These are phyloP conservation scores for Arachnopeziza araneosa DNA, from an alignment of 2,329 filamentous ascomycete species.

Conservation along the genomic window DNA sequence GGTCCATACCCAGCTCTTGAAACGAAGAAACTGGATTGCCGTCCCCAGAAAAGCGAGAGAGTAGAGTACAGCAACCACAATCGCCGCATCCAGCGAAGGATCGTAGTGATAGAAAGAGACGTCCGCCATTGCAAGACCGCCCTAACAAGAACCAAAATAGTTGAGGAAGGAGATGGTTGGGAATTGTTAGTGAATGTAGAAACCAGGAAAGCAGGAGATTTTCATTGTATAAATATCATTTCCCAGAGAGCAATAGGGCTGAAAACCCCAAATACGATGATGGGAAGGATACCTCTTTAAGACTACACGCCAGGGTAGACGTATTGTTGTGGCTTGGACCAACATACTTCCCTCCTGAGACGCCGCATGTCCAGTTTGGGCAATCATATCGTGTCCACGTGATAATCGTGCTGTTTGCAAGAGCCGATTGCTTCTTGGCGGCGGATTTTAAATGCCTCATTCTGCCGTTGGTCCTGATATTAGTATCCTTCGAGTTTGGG, in stretches of 20 bases:
- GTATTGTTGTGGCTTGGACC: background rate
- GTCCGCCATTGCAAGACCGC: background rate
- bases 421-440: no score
- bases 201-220: background rate
- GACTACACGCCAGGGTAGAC: background rate
- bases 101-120: slow-evolving; percentile 20
- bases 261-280: background rate
- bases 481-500: no score
- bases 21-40: slow-evolving; percentile 30
- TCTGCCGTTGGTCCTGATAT: no score
- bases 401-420: background rate
- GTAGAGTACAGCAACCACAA: slow-evolving; percentile 28
- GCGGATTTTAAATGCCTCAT: no score
- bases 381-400: background rate
- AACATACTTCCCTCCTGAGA: background rate
- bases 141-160: background rate
- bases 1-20: slow-evolving; percentile 30
- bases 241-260: no score
- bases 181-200: background rate
- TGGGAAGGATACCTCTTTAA: background rate
- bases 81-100: slow-evolving; percentile 28
- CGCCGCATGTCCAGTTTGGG: background rate
- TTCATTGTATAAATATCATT: no score
- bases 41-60: slow-evolving; percentile 24
- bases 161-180: background rate